Evolutionary conservation across 306 rosid species (phyloP), one percentile per base, ranked within the genome.

Genomic region (Lathyrus tuberosus): DNA sequence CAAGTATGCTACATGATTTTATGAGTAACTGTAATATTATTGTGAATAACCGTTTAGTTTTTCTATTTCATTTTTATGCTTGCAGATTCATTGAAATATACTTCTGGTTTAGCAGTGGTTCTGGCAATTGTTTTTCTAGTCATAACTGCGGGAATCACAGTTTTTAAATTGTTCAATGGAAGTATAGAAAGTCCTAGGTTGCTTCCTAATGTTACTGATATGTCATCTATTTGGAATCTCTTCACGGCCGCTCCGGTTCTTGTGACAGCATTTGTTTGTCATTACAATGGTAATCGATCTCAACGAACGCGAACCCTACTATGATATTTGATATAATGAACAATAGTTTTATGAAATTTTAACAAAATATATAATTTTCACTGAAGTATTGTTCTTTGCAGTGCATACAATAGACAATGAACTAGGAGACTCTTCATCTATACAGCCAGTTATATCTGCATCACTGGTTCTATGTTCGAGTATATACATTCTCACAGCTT

Each of bases 261-360:
- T 73, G 95, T 88, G 67, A 88, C 91, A 11, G 89, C 91, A 37
- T 88, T 86, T 65, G 89, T 88, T 73, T 88, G 95, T 72, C 91
- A 88, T 70, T 88, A 35, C 75, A 88, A 88, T 63, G 89, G 95
- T 86, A 84, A 48, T 51, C 17, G 44, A 13, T 59, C 70, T 65
- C 54, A 66, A 54, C 47, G 18, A 48, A 28, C 54, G 9, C 71
- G 35, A 31, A 5, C 6, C 5, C 7, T 31, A 35, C 59, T 67
- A 41, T 30, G 22, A 48, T 56, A 40, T 26, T 76, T 71, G 53
- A 76, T 52, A 10, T 35, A 20, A 46, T 38, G 52, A 51, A 67
- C 28, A 42, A 61, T 22, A 31, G 5, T 13, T 13, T 20, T 20
- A 20, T 20, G 22, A 20, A 20, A 20, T 20, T 20, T 20, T 20